A percentile compares a stretch with the other conserved stretches of the same genome.
phyloP scores from a whole-genome alignment of 1,139 yeast species.

The Yamadazyma spencermartinsiae region DNA sequence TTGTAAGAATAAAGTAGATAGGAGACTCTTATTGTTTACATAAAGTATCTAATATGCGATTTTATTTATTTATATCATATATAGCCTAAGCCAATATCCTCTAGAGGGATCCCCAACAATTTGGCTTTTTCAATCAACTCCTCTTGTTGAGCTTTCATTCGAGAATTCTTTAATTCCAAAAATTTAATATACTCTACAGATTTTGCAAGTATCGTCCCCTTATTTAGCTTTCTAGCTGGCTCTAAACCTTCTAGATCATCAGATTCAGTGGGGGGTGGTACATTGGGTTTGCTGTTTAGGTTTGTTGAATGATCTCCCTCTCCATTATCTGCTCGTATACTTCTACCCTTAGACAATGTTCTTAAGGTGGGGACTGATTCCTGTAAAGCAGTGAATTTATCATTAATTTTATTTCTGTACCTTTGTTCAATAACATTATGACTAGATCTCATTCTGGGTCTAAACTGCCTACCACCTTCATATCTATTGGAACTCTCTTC shows the following conservation, averaged over 20 bases:
- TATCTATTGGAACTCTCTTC: not conserved
- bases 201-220: slow-evolving; percentile 46
- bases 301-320: slow-evolving; percentile 19
- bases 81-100: slow-evolving; percentile 3
- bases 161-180: slow-evolving; percentile 38
- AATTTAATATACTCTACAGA: slow-evolving; percentile 47
- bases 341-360: slow-evolving; percentile 27
- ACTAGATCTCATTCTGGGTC: slow-evolving; percentile 30
- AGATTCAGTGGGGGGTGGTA: slow-evolving; percentile 5
- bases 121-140: slow-evolving; percentile 28
- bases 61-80: not conserved
- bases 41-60: too few species aligned
- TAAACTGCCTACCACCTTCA: not conserved
- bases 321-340: slow-evolving; percentile 10
- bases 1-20: not conserved
- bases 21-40: too few species aligned
- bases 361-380: slow-evolving; percentile 44
- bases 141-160: slow-evolving; percentile 36
- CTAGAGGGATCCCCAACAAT: slow-evolving; percentile 21
- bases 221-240: slow-evolving; percentile 46
- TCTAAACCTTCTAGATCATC: slow-evolving; percentile 44
- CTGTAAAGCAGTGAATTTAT: slow-evolving; percentile 42
- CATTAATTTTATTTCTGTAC: slow-evolving; percentile 47
- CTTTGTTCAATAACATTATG: slow-evolving; percentile 50
- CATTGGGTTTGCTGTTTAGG: slow-evolving; percentile 16